phyloP scores from a whole-genome alignment of 305 asterid genomes.

The Fraxinus xanthoxyloides region DNA sequence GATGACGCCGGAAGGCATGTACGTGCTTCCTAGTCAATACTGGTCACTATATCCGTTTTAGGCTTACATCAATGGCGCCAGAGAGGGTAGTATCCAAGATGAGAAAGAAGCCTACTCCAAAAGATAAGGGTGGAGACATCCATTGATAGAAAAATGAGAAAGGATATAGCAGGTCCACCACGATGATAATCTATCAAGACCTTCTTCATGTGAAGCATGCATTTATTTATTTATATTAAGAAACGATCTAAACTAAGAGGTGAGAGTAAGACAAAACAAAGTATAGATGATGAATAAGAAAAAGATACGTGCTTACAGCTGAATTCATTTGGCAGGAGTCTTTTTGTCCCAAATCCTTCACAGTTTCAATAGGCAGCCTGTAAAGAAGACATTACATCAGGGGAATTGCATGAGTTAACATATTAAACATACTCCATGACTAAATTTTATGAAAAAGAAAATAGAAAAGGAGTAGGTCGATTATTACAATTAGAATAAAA shows the following conservation, averaged over 20 bases:
- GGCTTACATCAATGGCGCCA: neutral
- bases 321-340: constrained; percentile 26
- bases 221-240: neutral
- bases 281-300: neutral
- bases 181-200: constrained; percentile 6
- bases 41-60: neutral
- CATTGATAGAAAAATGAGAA: neutral
- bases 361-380: constrained; percentile 48
- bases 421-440: neutral
- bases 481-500: neutral
- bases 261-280: neutral
- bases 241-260: constrained; percentile 9
- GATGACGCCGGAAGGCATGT: neutral
- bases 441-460: constrained; percentile 10
- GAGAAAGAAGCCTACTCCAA: neutral
- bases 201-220: neutral
- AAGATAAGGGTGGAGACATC: neutral
- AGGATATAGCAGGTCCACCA: constrained; percentile 1
- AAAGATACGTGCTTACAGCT: constrained; percentile 36
- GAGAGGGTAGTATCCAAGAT: neutral
- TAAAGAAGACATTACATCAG: constrained; percentile 22
- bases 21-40: neutral
- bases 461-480: neutral
- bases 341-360: constrained; percentile 32
- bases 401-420: constrained; percentile 9